These are phyloP conservation scores for Blumeriella jaapii DNA, from an alignment of 2,329 filamentous ascomycete genomes.

Conservation along the genomic window DNA sequence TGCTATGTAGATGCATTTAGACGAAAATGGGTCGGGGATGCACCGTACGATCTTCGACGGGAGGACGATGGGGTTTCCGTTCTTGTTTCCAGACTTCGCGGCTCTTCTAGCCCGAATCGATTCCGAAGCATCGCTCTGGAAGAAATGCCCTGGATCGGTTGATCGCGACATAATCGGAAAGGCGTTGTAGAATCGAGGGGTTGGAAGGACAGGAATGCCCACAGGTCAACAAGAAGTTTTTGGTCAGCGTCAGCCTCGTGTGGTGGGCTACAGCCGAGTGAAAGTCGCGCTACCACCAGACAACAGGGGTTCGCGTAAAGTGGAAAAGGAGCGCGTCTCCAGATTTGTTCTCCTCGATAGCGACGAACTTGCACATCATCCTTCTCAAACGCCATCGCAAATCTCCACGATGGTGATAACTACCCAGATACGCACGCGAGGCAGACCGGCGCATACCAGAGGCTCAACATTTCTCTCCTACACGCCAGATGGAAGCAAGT, in stretches of 20 bases:
- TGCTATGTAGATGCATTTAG: slow-evolving; percentile 59
- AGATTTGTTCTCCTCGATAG: slow-evolving; percentile 8
- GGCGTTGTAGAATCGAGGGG: too few species aligned
- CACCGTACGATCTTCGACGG: slow-evolving; percentile 80
- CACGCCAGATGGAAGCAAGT: slow-evolving; percentile 73
- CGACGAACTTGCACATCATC: slow-evolving; percentile 7
- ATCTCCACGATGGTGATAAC: slow-evolving; percentile 24
- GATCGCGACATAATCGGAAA: slow-evolving; percentile 65
- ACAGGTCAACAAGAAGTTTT: too few species aligned
- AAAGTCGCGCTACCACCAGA: neutral
- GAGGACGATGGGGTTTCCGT: slow-evolving; percentile 69
- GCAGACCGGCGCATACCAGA: slow-evolving; percentile 65
- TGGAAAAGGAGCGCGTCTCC: slow-evolving; percentile 9
- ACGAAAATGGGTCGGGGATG: slow-evolving; percentile 51
- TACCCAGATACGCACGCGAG: slow-evolving; percentile 39
- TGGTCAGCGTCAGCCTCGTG: slow-evolving; percentile 5
- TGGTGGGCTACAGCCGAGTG: slow-evolving; percentile 2
- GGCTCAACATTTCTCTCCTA: slow-evolving; percentile 83
- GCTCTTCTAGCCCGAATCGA: slow-evolving; percentile 44
- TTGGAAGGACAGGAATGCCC: too few species aligned
- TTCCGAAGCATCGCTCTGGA: slow-evolving; percentile 59
- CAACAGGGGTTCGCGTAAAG: slow-evolving; percentile 20
- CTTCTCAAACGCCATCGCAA: slow-evolving; percentile 8
- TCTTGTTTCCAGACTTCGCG: slow-evolving; percentile 61
- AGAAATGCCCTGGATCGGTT: slow-evolving; percentile 70